Conservation (phyloP, 2,329 filamentous ascomycete genomes). For the Alternaria arborescens region DNA sequence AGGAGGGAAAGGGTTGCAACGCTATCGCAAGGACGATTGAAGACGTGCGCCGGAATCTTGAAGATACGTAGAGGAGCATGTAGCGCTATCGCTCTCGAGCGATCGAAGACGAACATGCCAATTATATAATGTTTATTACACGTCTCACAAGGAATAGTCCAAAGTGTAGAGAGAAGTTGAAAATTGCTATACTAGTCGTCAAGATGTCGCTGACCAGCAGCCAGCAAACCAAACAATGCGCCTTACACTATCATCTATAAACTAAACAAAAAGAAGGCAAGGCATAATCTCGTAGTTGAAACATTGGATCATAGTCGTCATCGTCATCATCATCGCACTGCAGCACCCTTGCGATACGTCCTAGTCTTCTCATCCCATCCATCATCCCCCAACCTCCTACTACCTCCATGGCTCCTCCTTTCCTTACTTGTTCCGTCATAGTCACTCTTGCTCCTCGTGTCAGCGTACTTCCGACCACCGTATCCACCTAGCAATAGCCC, state of each 20-base stretch:
- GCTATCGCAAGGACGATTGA: conserved; percentile 25
- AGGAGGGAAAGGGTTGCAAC: conserved; percentile 8
- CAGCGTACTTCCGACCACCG: conserved; percentile 53
- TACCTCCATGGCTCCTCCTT: conserved; percentile 40
- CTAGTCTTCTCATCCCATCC: conserved; percentile 49
- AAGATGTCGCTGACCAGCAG: conserved; percentile 12
- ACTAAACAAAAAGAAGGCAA: not conserved
- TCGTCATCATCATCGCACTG: conserved; percentile 56
- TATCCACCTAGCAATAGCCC: conserved; percentile 54
- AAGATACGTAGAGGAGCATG: not conserved
- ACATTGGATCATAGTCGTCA: not conserved
- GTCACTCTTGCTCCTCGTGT: conserved; percentile 41
- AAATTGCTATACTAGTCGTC: not conserved
- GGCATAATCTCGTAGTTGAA: not conserved
- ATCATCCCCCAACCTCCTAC: conserved; percentile 47
- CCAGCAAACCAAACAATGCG: not conserved
- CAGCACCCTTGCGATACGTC: conserved; percentile 63
- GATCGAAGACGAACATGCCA: conserved; percentile 15
- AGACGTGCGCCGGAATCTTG: conserved; percentile 19
- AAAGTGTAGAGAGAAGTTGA: not conserved
- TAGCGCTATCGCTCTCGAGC: conserved; percentile 13
- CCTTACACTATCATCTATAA: not conserved
- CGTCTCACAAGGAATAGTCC: not conserved
- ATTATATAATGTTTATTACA: conserved; percentile 11
- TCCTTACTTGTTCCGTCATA: conserved; percentile 15